Base-by-base conservation (phyloP, 768 basidiomycete species). In the Neoboletus subvelutipes region DNA sequence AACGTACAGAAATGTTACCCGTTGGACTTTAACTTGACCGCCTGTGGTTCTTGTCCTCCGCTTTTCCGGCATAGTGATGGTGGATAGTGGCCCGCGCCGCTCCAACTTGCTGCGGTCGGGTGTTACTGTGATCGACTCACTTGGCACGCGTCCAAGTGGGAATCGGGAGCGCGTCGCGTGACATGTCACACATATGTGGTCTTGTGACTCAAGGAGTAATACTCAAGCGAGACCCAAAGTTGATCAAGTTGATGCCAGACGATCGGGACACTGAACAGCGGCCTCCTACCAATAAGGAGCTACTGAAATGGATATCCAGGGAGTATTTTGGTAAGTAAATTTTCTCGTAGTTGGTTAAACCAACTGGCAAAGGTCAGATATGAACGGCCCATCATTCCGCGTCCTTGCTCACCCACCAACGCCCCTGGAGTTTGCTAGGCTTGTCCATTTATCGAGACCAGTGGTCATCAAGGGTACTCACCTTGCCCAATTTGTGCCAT, bases 371-470 rank as follows among this genome's bases (percentile, higher is more conserved):
- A 39, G 36, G 28, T 24, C 54, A 89, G 87, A 83, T 56, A 68
- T 86, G 65, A 89, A 90, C 63, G 85, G 85, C 17, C 66, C 72
- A 36, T 71, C 76, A 26, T 75, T 81, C 52, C 77, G 81, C 40
- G 70, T 78, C 18, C 70, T 88, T 9, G 74, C 83, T 34, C 55
- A 63, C 13, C 80, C 85, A 15, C 91, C 92, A 26, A 80, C 83
- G 0, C 71, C 88, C 7, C 64, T 91, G 22, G 83, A 92, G 66
- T 92, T 93, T 63, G 76, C 84, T 39, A 76, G 84, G 50, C 72
- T 92, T 18, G 79, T 87, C 6, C 82, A 85, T 59, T 76, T 89
- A 45, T 83, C 85, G 13, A 77, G 90, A 56, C 92, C 92, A 4
- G 87, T 86, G 17, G 65, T 93, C 9, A 87, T 94, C 52, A 82